Evolutionary conservation across 208 protist species (phyloP), one percentile per base, ranked within the genome.

Genomic region (Leishmania tarentolae): DNA sequence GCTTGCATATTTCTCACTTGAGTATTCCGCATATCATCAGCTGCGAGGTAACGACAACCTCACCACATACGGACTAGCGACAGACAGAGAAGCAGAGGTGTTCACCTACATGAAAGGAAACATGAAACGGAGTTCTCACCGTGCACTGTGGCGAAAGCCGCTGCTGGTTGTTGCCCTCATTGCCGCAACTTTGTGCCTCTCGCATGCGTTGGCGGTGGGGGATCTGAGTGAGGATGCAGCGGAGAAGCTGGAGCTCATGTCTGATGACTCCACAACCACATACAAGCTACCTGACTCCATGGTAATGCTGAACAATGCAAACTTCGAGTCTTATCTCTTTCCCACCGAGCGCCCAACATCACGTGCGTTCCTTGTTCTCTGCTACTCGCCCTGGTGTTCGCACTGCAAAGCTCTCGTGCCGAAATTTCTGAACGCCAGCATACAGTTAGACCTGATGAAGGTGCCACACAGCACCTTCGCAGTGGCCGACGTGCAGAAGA

Each of bases 381-480:
- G 94, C 75, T 96, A 93, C 86, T 88, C 94, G 8, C 93, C 94
- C 59, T 96, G 93, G 91, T 98, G 94, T 83, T 81, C 72, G 28
- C 93, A 96, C 78, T 98, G 94, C 87, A 95, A 95, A 74, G 75
- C 56, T 44, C 66, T 94, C 21, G 69, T 96, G 63, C 94, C 94
- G 3, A 79, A 87, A 69, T 95, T 96, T 81, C 74, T 90, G n/a
- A 92, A 98, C 78, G 88, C 87, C 42, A 94, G 90, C 78, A 37
- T 82, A 40, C 56, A 84, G 44, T 82, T 93, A 28, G 78, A 84
- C 24, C 50, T 73, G n/a, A 76, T 87, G 53, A 78, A 57, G 44
- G 37, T 84, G 47, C 78, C 75, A 56, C 80, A 83, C 44, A 66
- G 84, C 46, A 72, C 81, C 56, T 88, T 91, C 72, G 86, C 92